A percentile compares a stretch with the other conserved stretches of the same genome.
Conservation (phyloP, 83 land plant species). For the Isoetes engelmannii region DNA sequence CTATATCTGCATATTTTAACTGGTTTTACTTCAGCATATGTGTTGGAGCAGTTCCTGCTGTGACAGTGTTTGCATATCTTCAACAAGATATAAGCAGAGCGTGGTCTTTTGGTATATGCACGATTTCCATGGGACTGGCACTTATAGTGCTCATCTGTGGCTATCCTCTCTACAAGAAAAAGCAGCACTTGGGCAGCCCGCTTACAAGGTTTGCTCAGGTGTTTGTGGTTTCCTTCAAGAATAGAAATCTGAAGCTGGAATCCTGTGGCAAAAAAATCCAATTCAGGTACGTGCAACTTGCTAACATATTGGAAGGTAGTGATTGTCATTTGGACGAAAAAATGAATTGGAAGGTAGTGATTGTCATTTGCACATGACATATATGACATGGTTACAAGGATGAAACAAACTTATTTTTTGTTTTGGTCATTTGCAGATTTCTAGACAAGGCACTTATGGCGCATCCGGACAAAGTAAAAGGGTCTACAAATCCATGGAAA, state of each 20-base stretch:
- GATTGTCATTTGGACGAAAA: not conserved
- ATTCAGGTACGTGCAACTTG: not conserved
- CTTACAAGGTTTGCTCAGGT: conserved; percentile 10
- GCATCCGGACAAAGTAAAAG: not conserved
- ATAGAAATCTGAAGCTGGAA: not conserved
- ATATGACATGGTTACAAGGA: not conserved
- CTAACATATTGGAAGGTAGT: not conserved
- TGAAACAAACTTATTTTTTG: not conserved
- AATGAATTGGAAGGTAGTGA: not conserved
- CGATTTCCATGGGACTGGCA: not conserved
- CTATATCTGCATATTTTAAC: conserved; percentile 13
- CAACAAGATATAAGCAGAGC: conserved; percentile 7
- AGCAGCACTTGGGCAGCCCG: conserved; percentile 6
- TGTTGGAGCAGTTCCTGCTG: conserved; percentile 6
- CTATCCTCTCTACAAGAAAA: not conserved
- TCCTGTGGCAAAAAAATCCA: not conserved
- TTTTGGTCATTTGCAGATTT: conserved; percentile 8
- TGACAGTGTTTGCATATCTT: not conserved
- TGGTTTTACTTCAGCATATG: conserved; percentile 17
- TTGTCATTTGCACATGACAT: not conserved
- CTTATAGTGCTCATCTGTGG: not conserved
- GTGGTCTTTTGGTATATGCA: conserved; percentile 7
- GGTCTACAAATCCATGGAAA: conserved; percentile 3
- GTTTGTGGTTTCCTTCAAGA: not conserved
- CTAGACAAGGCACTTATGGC: conserved; percentile 3